These are phyloP conservation scores for Plantago lanceolata DNA, from an alignment of 305 asterid genomes.

Conservation along the genomic window DNA sequence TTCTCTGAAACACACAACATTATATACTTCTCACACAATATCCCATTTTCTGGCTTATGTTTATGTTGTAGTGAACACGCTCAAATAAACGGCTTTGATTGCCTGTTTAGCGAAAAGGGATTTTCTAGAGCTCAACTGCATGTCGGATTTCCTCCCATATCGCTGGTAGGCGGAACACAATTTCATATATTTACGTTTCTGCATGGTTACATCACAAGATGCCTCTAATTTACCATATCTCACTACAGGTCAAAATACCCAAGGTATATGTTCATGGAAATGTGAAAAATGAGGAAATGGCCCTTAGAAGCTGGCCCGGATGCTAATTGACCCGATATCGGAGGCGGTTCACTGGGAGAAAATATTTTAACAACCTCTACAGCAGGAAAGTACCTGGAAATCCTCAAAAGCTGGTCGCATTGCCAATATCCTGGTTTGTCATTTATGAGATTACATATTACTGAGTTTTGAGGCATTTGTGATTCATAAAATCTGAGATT, in stretches of 20 bases:
- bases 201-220: neutral
- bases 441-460: too few relatives aligned
- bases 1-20: neutral
- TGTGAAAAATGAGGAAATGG: constrained; percentile 35
- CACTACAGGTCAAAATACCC: constrained; percentile 53
- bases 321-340: constrained; percentile 36
- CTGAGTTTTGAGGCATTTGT: too few relatives aligned
- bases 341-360: constrained; percentile 21
- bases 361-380: neutral
- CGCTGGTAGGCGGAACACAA: constrained; percentile 42
- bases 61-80: constrained; percentile 61
- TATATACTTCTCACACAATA: constrained; percentile 5
- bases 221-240: constrained; percentile 10
- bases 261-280: constrained; percentile 71
- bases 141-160: constrained; percentile 62
- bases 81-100: constrained; percentile 55
- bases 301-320: constrained; percentile 62
- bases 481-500: too few relatives aligned
- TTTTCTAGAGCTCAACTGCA: constrained; percentile 55
- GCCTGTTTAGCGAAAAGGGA: constrained; percentile 60
- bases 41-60: constrained; percentile 1
- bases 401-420: neutral
- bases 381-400: neutral
- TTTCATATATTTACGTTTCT: constrained; percentile 6
- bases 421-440: neutral